Percentiles rank a stretch among this genome's conserved stretches.
Conservation (phyloP, 352 stramenopile genomes). For the Globisporangium okanoganense region DNA sequence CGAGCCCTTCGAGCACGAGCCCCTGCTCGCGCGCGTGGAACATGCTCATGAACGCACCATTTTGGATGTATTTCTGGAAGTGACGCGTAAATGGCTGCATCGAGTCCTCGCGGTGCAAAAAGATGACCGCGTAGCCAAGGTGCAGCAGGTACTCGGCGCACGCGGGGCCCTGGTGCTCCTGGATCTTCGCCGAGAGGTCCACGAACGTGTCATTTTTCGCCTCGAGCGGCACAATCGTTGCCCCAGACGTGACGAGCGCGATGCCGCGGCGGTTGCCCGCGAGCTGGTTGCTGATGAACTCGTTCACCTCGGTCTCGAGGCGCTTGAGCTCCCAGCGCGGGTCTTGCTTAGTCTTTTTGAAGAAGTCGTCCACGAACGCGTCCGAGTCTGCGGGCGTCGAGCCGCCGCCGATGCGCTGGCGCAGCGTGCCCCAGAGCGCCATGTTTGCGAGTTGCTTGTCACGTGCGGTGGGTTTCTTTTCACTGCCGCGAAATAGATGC, state of each 20-base stretch:
- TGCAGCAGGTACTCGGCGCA: conserved; percentile 79
- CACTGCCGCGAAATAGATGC: too few relatives aligned
- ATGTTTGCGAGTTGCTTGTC: conserved; percentile 29
- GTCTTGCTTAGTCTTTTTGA: conserved; percentile 68
- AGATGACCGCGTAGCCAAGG: conserved; percentile 79
- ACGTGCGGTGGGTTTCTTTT: too few relatives aligned
- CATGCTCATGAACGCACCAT: conserved; percentile 82
- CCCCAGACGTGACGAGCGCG: conserved; percentile 77
- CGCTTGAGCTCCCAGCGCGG: conserved; percentile 45
- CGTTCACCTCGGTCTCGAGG: conserved; percentile 35
- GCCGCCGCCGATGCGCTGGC: conserved; percentile 67
- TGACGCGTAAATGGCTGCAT: conserved; percentile 80
- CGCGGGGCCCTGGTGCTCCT: conserved; percentile 73
- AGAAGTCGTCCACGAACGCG: conserved; percentile 77
- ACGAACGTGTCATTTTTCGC: conserved; percentile 64
- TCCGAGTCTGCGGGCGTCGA: conserved; percentile 57
- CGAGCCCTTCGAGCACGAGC: conserved; percentile 62
- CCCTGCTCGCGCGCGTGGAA: conserved; percentile 55
- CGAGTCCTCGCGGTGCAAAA: conserved; percentile 73
- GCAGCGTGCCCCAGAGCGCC: conserved; percentile 79
- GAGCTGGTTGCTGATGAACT: conserved; percentile 60
- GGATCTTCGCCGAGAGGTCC: conserved; percentile 60
- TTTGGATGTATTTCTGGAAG: conserved; percentile 80
- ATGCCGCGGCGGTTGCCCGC: conserved; percentile 48
- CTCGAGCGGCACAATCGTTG: conserved; percentile 76